A percentile compares a stretch with the other conserved stretches of the same genome.
Evolutionary conservation across 2,329 filamentous ascomycete species (phyloP).

Genomic region (Exserohilum rostratum): DNA sequence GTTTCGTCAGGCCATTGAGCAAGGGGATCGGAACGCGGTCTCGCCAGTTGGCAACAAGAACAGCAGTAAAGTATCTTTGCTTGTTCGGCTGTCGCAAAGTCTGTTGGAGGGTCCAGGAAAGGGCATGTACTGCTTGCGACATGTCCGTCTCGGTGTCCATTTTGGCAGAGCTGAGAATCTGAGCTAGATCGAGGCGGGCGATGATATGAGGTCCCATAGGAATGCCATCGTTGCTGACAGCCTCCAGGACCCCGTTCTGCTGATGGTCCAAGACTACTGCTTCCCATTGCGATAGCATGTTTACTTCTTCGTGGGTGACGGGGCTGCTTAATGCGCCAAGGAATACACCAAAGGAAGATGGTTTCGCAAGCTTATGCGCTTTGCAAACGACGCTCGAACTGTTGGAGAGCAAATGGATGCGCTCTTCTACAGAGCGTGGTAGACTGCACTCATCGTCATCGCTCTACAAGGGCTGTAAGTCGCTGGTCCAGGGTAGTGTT

Average conservation of each 20-base stretch:
- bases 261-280: conserved; percentile 40
- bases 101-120: conserved; percentile 34
- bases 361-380: conserved; percentile 31
- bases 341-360: conserved; percentile 46
- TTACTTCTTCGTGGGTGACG: conserved; percentile 30
- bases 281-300: conserved; percentile 42
- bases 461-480: conserved; percentile 23
- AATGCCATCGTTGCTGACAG: conserved; percentile 31
- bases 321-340: conserved; percentile 38
- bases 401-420: conserved; percentile 34
- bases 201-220: conserved; percentile 40
- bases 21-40: conserved; percentile 35
- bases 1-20: conserved; percentile 38
- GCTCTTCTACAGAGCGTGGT: conserved; percentile 39
- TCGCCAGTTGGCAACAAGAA: conserved; percentile 44
- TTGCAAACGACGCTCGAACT: conserved; percentile 28
- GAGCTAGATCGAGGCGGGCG: conserved; percentile 37
- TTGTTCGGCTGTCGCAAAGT: conserved; percentile 31
- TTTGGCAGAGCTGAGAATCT: conserved; percentile 29
- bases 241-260: conserved; percentile 40
- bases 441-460: conserved; percentile 21
- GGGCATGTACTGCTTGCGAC: conserved; percentile 30
- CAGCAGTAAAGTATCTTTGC: conserved; percentile 40
- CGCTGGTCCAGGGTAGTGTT: background rate
- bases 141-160: conserved; percentile 34